Evolutionary conservation across 2,329 filamentous ascomycete species (phyloP).

Genomic region (Exserohilum rostratum): DNA sequence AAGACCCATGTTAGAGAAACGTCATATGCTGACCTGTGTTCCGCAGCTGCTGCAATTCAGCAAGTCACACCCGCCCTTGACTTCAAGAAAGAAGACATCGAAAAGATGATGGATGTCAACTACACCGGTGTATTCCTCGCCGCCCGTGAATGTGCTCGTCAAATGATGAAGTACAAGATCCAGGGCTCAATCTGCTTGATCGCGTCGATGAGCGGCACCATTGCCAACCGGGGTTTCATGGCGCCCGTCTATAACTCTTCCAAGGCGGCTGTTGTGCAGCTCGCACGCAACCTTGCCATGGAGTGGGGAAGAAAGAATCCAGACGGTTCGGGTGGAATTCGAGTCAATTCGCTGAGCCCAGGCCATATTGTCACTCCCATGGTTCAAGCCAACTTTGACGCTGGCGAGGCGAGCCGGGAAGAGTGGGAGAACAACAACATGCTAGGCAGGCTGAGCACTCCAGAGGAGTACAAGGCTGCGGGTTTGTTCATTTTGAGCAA

Average conservation of each 20-base stretch:
- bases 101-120: slow-evolving; percentile 65
- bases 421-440: slow-evolving; percentile 85
- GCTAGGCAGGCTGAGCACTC: slow-evolving; percentile 58
- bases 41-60: slow-evolving; percentile 70
- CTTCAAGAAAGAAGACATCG: slow-evolving; percentile 66
- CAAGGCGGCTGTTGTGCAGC: slow-evolving; percentile 74
- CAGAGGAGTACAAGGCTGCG: slow-evolving; percentile 45
- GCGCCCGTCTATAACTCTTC: slow-evolving; percentile 75
- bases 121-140: slow-evolving; percentile 67
- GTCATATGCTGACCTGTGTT: neutral
- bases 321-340: slow-evolving; percentile 67
- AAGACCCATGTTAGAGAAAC: neutral
- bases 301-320: slow-evolving; percentile 62
- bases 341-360: slow-evolving; percentile 79
- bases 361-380: slow-evolving; percentile 82
- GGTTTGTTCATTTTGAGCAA: slow-evolving; percentile 44
- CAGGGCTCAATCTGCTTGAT: slow-evolving; percentile 66
- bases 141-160: slow-evolving; percentile 63
- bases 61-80: slow-evolving; percentile 81
- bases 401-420: slow-evolving; percentile 65
- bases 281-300: slow-evolving; percentile 70
- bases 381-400: slow-evolving; percentile 77
- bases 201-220: slow-evolving; percentile 65
- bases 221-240: slow-evolving; percentile 66
- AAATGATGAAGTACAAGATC: slow-evolving; percentile 64